Evolutionary conservation across 2,329 filamentous ascomycete genomes (phyloP).

Genomic region (Annulohypoxylon truncatum): DNA sequence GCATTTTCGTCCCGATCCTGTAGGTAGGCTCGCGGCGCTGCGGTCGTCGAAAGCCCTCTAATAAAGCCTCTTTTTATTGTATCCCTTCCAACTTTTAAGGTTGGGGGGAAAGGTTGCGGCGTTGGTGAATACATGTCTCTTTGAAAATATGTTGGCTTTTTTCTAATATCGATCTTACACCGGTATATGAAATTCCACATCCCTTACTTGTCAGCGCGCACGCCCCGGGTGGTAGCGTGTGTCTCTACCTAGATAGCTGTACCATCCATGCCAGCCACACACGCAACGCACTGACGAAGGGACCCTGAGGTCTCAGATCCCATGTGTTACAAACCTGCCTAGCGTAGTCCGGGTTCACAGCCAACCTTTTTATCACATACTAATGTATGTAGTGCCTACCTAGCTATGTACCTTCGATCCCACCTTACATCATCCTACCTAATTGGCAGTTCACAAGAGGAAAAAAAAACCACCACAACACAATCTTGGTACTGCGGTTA

Average conservation of each 20-base stretch:
- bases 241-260: constrained; percentile 10
- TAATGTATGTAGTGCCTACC: not conserved
- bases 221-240: constrained; percentile 6
- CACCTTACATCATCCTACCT: not conserved
- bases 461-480: no score
- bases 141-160: not conserved
- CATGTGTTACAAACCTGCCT: constrained; percentile 16
- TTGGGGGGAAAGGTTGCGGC: not conserved
- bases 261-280: constrained; percentile 25
- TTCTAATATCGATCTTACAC: constrained; percentile 16
- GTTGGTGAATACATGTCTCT: not conserved
- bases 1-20: constrained; percentile 41
- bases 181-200: constrained; percentile 13
- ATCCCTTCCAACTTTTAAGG: not conserved
- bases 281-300: constrained; percentile 20
- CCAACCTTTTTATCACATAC: not conserved
- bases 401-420: not conserved
- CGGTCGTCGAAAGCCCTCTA: constrained; percentile 2
- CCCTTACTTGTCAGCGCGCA: constrained; percentile 9
- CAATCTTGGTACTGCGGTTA: not conserved
- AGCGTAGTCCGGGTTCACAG: not conserved
- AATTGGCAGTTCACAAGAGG: not conserved
- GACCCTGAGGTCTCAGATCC: constrained; percentile 33
- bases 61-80: not conserved
- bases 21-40: constrained; percentile 40